These are phyloP conservation scores for Scenedesmus sp. DNA, from an alignment of 163 green algal genomes.

Conservation along the genomic window DNA sequence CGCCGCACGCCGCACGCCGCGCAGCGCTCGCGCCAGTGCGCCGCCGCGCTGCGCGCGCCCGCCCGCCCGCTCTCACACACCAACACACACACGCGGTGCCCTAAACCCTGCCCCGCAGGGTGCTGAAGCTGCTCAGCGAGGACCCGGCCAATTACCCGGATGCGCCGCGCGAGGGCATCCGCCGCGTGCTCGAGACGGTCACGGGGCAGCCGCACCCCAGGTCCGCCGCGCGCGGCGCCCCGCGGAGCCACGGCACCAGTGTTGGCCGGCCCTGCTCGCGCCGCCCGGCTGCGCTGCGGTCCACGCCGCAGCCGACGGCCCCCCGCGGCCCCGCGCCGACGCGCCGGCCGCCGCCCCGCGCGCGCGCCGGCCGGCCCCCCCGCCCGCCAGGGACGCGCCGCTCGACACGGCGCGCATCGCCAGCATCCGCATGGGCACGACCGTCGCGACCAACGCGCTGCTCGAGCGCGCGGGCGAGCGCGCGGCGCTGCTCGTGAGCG, in stretches of 20 bases:
- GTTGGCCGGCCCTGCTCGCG: no score
- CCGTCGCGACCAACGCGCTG: slow-evolving; percentile 98
- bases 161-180: slow-evolving; percentile 94
- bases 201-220: slow-evolving; percentile 71
- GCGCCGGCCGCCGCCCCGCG: no score
- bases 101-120: slow-evolving; percentile 52
- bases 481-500: slow-evolving; percentile 80
- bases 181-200: slow-evolving; percentile 89
- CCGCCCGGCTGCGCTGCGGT: neutral
- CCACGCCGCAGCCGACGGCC: neutral
- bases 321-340: neutral
- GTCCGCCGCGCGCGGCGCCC: neutral
- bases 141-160: slow-evolving; percentile 96
- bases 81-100: neutral
- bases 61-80: neutral
- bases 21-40: no score
- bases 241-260: no score
- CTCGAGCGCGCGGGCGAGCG: slow-evolving; percentile 93
- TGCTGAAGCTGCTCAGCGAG: slow-evolving; percentile 96
- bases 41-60: neutral
- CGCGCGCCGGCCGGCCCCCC: no score
- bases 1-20: neutral
- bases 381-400: slow-evolving; percentile 46
- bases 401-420: slow-evolving; percentile 88
- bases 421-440: slow-evolving; percentile 98